These are phyloP conservation scores for Pseudocercospora fijiensis DNA, from an alignment of 2,329 filamentous ascomycete species.

Conservation along the genomic window DNA sequence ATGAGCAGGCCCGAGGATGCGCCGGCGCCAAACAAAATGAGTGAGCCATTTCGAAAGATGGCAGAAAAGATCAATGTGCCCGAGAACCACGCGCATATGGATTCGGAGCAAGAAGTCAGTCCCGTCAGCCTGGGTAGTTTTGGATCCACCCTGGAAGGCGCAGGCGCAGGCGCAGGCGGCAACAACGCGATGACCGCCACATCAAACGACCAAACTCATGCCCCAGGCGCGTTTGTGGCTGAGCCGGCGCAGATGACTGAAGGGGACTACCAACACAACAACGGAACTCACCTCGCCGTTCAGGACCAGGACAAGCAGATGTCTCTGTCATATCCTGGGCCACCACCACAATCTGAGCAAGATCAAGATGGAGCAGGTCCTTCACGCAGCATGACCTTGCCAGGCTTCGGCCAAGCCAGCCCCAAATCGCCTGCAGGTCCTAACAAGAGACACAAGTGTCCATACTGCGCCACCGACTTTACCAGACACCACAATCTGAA, in stretches of 20 bases:
- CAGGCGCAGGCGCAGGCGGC: slow-evolving; percentile 46
- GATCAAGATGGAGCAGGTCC: slow-evolving; percentile 54
- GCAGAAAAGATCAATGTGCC: slow-evolving; percentile 53
- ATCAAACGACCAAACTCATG: slow-evolving; percentile 52
- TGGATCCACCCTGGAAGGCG: slow-evolving; percentile 51
- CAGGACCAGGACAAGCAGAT: slow-evolving; percentile 53
- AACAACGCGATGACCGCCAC: slow-evolving; percentile 46
- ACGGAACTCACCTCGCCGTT: slow-evolving; percentile 26
- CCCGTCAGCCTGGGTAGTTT: slow-evolving; percentile 56
- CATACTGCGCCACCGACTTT: slow-evolving; percentile 94
- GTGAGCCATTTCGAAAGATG: slow-evolving; percentile 50
- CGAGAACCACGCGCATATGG: slow-evolving; percentile 43
- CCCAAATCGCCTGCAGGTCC: slow-evolving; percentile 61
- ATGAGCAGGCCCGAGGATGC: slow-evolving; percentile 48
- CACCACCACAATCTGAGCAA: slow-evolving; percentile 45
- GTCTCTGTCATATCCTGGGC: slow-evolving; percentile 64
- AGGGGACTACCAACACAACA: slow-evolving; percentile 35
- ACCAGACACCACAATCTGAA: slow-evolving; percentile 97
- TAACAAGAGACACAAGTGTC: slow-evolving; percentile 91
- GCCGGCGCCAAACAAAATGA: slow-evolving; percentile 46
- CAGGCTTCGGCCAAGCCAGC: slow-evolving; percentile 54
- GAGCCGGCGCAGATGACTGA: slow-evolving; percentile 41
- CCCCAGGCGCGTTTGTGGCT: slow-evolving; percentile 39
- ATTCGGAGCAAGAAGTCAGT: slow-evolving; percentile 51
- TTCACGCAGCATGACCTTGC: slow-evolving; percentile 58